These are phyloP conservation scores for Orobanche coerulescens DNA, from an alignment of 257 asterid genomes.

Conservation along the genomic window DNA sequence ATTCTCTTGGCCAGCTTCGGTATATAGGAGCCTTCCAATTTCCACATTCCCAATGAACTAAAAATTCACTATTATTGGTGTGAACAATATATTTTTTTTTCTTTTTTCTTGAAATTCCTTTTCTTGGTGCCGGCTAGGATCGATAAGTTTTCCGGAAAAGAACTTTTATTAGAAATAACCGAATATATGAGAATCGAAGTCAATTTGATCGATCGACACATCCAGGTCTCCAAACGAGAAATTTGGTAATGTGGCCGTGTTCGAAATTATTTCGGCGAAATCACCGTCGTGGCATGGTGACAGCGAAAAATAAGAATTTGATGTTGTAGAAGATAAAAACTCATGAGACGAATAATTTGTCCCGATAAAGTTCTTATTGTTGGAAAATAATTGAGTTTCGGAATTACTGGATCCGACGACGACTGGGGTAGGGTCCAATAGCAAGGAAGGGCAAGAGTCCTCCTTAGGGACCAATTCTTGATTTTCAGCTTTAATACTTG, in stretches of 20 bases:
- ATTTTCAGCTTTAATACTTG: constrained; percentile 27
- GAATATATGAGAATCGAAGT: constrained; percentile 30
- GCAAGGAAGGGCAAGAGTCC: constrained; percentile 29
- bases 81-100: too few species aligned
- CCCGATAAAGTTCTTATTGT: constrained; percentile 2
- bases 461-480: constrained; percentile 10
- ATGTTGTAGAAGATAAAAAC: constrained; percentile 36
- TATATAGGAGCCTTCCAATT: neutral
- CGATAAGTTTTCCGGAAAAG: neutral
- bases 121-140: constrained; percentile 23
- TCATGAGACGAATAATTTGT: constrained; percentile 24
- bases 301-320: constrained; percentile 38
- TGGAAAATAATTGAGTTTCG: constrained; percentile 24
- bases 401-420: constrained; percentile 30
- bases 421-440: constrained; percentile 41
- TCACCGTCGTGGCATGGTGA: constrained; percentile 28
- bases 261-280: constrained; percentile 40
- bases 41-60: neutral
- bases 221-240: constrained; percentile 35
- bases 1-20: constrained; percentile 18
- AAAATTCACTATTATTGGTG: constrained; percentile 10
- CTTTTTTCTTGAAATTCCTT: neutral
- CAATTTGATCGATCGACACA: constrained; percentile 29
- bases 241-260: constrained; percentile 33
- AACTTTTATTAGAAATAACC: constrained; percentile 20